Evolutionary conservation across 2,329 filamentous ascomycete genomes (phyloP), one percentile per base, ranked within the genome.

Genomic region (Monilinia aucupariae): DNA sequence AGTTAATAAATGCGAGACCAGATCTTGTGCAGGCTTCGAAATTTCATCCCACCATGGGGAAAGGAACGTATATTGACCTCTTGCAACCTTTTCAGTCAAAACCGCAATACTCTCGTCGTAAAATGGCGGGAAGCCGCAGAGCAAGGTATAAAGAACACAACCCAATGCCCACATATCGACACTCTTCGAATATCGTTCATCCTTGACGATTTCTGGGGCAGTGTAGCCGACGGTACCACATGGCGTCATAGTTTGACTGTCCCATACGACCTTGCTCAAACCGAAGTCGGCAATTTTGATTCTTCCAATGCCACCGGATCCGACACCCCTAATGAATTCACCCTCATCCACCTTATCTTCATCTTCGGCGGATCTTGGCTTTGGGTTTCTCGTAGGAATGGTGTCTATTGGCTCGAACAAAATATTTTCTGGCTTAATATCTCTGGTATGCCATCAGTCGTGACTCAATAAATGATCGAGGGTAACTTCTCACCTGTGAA

Each of bases 11-110:
- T 99, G 94, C 5, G 90, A 91, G 64, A 99, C 93, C 12, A 99
- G 80, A 71, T 99, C 93, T 75, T 97, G 91, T 0, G 94, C 94
- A 4, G 91, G 88, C 75, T 94, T 92, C 65, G 93, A 97, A 66
- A 99, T 97, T 64, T 97, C 92, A 70, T 99, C 94, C 94, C 94
- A 99, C 94, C 94, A 99, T 0, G 94, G 94, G 3, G 93, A 97
- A 50, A 99, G 79, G 79, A 99, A 99, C 0, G 94, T 97, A 75
- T 94, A 99, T 78, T 97, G 92, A 55, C 94, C 94, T 72, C 90
- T 88, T 37, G 94, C 94, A 22, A 99, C 94, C 81, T 99, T 99
- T 74, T 99, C 93, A 1, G 94, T 97, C 65, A 99, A 84, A 0
- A 96, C 89, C 73, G 96, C 92, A 69, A 99, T 97, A 72, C 91